Percentiles rank a stretch among this genome's conserved stretches.
These are phyloP conservation scores for Crepidotus variabilis DNA, from an alignment of 768 basidiomycete genomes.

Conservation along the genomic window DNA sequence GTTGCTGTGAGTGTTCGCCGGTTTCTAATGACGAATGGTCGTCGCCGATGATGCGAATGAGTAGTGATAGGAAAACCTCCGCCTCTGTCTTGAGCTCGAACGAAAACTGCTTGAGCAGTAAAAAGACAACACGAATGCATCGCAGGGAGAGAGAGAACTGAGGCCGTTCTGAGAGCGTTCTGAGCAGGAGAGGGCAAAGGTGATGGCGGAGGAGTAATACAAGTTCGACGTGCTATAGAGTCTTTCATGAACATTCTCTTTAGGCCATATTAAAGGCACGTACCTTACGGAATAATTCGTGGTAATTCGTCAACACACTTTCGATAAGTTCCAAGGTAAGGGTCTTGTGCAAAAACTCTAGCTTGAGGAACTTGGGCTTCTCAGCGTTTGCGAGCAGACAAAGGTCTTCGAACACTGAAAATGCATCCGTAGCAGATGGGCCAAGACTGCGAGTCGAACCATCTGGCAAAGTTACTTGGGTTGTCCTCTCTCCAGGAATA, in stretches of 20 bases:
- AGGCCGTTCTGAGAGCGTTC: conserved; percentile 77
- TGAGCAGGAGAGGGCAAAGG: conserved; percentile 86
- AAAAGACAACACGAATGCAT: conserved; percentile 89
- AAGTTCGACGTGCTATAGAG: conserved; percentile 71
- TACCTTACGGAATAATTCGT: conserved; percentile 80
- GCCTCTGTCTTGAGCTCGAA: conserved; percentile 76
- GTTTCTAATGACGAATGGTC: conserved; percentile 30
- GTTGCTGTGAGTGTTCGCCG: conserved; percentile 22
- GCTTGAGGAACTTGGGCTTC: conserved; percentile 75
- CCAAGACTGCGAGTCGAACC: conserved; percentile 60
- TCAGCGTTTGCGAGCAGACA: conserved; percentile 85
- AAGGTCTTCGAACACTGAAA: conserved; percentile 87
- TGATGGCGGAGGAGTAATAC: conserved; percentile 85
- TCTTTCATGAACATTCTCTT: neutral
- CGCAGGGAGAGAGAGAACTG: conserved; percentile 87
- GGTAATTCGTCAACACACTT: conserved; percentile 92
- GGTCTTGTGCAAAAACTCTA: conserved; percentile 83
- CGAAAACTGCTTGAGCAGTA: conserved; percentile 89
- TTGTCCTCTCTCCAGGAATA: conserved; percentile 25
- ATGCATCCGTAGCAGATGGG: conserved; percentile 81
- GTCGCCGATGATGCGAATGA: conserved; percentile 62
- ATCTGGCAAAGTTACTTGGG: conserved; percentile 61
- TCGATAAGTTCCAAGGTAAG: conserved; percentile 97
- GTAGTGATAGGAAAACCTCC: conserved; percentile 78
- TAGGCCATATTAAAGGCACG: conserved; percentile 8